Conservation (phyloP, 352 stramenopile species). For the Pythium aphanidermatum region DNA sequence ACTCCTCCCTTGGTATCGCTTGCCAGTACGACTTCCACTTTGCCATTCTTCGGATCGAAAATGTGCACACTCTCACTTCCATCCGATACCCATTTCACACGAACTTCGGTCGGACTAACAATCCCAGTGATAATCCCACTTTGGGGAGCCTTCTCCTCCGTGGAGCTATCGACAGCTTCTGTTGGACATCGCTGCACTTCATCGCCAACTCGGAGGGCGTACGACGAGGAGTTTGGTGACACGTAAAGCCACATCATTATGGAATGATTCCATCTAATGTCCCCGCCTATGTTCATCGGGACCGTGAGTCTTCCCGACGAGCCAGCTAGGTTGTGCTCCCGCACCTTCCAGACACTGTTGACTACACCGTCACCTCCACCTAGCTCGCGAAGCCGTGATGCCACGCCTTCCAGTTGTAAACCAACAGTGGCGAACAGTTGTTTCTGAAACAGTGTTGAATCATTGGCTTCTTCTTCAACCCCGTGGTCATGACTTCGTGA, state of each 20-base stretch:
- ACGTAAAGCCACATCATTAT: slow-evolving; percentile 77
- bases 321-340: slow-evolving; percentile 29
- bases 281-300: slow-evolving; percentile 19
- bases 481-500: slow-evolving; percentile 14
- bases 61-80: slow-evolving; percentile 27
- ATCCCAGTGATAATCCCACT: slow-evolving; percentile 47
- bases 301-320: slow-evolving; percentile 35
- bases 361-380: not conserved
- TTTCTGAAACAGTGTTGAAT: slow-evolving; percentile 51
- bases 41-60: slow-evolving; percentile 45
- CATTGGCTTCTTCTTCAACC: slow-evolving; percentile 18
- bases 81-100: slow-evolving; percentile 40
- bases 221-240: slow-evolving; percentile 27
- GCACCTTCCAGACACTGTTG: not conserved
- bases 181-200: slow-evolving; percentile 52
- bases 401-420: slow-evolving; percentile 50
- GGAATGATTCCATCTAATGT: slow-evolving; percentile 62
- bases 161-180: slow-evolving; percentile 29
- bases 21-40: slow-evolving; percentile 49
- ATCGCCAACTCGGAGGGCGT: slow-evolving; percentile 62
- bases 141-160: slow-evolving; percentile 11
- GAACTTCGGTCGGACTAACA: slow-evolving; percentile 29
- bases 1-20: slow-evolving; percentile 48
- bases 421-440: slow-evolving; percentile 63
- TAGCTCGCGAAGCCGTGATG: slow-evolving; percentile 20